Conservation (phyloP, 805 yeast genomes). For the Priceomyces carsonii region DNA sequence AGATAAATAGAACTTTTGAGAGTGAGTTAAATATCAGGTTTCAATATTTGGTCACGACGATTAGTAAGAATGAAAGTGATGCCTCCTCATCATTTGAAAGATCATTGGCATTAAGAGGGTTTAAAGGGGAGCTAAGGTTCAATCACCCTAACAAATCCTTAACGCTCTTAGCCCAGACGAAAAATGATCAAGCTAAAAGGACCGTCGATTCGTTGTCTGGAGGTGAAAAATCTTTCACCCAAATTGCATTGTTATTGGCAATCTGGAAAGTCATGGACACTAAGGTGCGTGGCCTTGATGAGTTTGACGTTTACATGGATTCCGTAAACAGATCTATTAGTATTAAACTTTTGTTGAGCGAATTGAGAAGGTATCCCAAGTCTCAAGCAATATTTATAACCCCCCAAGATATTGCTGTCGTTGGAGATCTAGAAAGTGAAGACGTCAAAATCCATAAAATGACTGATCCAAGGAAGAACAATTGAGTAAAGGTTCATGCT, state of each 20-base stretch:
- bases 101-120: slow-evolving; percentile 66
- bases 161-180: slow-evolving; percentile 61
- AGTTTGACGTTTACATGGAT: slow-evolving; percentile 97
- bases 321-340: slow-evolving; percentile 83
- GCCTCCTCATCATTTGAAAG: slow-evolving; percentile 50
- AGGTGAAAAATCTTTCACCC: slow-evolving; percentile 95
- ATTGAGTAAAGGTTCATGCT: slow-evolving; percentile 3
- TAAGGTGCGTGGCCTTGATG: slow-evolving; percentile 87
- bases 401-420: slow-evolving; percentile 82
- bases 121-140: slow-evolving; percentile 69
- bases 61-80: slow-evolving; percentile 27
- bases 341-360: slow-evolving; percentile 68
- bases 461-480: slow-evolving; percentile 32
- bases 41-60: slow-evolving; percentile 33
- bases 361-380: slow-evolving; percentile 60
- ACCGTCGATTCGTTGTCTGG: slow-evolving; percentile 87
- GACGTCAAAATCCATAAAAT: slow-evolving; percentile 67
- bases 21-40: slow-evolving; percentile 33
- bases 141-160: slow-evolving; percentile 54
- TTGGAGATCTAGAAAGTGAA: slow-evolving; percentile 55
- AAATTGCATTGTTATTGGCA: slow-evolving; percentile 80
- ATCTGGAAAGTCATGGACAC: slow-evolving; percentile 94
- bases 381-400: slow-evolving; percentile 92
- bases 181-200: slow-evolving; percentile 57
- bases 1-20: slow-evolving; percentile 24